Evolutionary conservation across 164 flowering plant species (phyloP), one percentile per base, ranked within the genome.

Genomic region (Litsea cubeba): DNA sequence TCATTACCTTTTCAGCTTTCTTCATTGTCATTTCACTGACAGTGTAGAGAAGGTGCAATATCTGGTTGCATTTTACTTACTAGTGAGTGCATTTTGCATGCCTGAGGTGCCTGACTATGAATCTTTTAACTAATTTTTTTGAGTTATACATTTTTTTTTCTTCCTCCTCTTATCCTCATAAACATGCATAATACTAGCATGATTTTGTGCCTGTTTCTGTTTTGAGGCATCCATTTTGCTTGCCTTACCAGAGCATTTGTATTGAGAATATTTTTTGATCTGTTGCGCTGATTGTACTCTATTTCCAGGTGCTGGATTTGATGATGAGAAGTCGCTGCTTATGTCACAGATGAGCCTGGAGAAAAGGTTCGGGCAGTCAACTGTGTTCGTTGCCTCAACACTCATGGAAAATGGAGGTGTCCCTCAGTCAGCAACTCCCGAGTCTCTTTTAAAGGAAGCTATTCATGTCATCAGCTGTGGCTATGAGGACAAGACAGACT

Each of bases 391-490:
- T 50, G 83, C 84, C 50, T 86, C 88, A 22, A 84, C 88, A 0
- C 77, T 86, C 1, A 69, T 81, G 77, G 87, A 84, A 76, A 46
- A 84, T 67, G 88, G 88, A 67, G 88, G 85, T 28, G 75, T 79
- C 62, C 82, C 81, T 12, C 74, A 62, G 40, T 76, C 73, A 8
- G 78, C 80, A 18, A 78, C 76, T 64, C 80, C 85, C 0, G 74
- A 82, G 14, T 67, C 79, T 24, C 84, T 84, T 50, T 79, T 86
- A 17, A 81, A 81, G 54, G 88, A 86, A 73, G 83, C 86, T 50
- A 82, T 85, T 68, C 88, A 85, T 75, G 86, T 85, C 23, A 85
- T 85, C 65, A 79, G 88, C 71, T 85, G 88, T 75, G 88, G 86
- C 24, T 85, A 80, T 69, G 88, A 85, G 76, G 88, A 85, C 78